A percentile compares a stretch with the other conserved stretches of the same genome.
Conservation (phyloP, 805 yeast species). For the Nakazawaea ishiwadae region DNA sequence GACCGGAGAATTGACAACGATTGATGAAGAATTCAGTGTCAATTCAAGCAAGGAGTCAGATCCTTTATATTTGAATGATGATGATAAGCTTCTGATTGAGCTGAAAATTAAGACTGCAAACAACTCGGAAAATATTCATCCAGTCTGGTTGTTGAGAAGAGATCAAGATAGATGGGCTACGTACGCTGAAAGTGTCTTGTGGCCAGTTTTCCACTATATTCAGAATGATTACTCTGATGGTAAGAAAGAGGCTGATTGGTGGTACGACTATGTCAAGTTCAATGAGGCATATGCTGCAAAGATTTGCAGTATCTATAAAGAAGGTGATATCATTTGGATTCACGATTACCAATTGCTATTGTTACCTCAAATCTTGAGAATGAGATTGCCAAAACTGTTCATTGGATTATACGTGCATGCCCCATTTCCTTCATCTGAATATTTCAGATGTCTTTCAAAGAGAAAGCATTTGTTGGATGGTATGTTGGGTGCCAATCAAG, state of each 20-base stretch:
- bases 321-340: constrained; percentile 91
- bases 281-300: constrained; percentile 87
- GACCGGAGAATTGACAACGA: constrained; percentile 78
- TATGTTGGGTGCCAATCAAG: constrained; percentile 80
- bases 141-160: constrained; percentile 81
- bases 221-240: constrained; percentile 72
- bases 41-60: constrained; percentile 29
- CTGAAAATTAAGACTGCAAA: constrained; percentile 39
- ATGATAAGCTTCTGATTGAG: constrained; percentile 51
- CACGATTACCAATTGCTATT: constrained; percentile 85
- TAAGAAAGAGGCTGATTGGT: constrained; percentile 59
- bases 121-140: constrained; percentile 57
- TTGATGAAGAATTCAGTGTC: constrained; percentile 14
- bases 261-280: constrained; percentile 87
- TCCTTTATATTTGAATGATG: constrained; percentile 53
- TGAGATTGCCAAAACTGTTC: constrained; percentile 66
- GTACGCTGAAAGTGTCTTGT: constrained; percentile 83
- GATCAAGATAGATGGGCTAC: constrained; percentile 82
- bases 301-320: constrained; percentile 65
- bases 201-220: constrained; percentile 96
- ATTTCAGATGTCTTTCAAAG: constrained; percentile 83
- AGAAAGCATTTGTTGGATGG: constrained; percentile 84
- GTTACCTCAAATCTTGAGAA: constrained; percentile 77
- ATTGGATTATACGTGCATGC: constrained; percentile 81
- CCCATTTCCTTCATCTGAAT: constrained; percentile 95